Evolutionary conservation across 2,329 filamentous ascomycete species (phyloP), one percentile per base, ranked within the genome.

Genomic region (Aspergillus oerlinghausenensis): DNA sequence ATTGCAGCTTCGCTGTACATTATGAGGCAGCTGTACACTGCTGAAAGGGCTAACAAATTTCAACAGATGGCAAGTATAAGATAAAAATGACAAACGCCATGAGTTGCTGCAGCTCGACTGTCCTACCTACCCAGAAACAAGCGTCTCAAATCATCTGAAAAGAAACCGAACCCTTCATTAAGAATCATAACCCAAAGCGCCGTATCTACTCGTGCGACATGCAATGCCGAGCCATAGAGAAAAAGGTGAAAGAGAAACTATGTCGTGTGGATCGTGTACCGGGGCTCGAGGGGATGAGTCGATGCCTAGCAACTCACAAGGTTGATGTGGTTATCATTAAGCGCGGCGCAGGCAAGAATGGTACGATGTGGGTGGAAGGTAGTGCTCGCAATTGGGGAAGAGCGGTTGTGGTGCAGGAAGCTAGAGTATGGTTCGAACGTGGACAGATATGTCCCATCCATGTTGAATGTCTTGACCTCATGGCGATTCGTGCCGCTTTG

Each of bases 281-380:
- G 43, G 19, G 26, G 43, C 21, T 47, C 23, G n/a, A 45, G 8
- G 21, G 9, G 42, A 45, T 23, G 40, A 47, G 21, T 47, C 43
- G 4, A 14, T 25, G 14, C 59, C 62, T 70, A 76, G 73, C 88
- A 92, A 32, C 84, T 86, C 68, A 93, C 95, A 28, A 97, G 80
- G 71, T 96, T 97, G 68, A 99, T 87, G 71, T 97, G 90, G 58
- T 92, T 85, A 70, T 97, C 92, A 55, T 92, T 90, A 47, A 90
- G 82, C 3, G 92, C 90, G 1, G 92, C 89, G 67, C 89, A 94
- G 38, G 91, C 92, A 60, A 99, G 82, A 73, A 97, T 87, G 77
- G 96, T 92, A 52, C 89, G 86, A 73, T 99, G 94, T 1, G 94
- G 94, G 75, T 99, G 94, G 79, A 97, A 99, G 0, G 92, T 89